Evolutionary conservation across 441 rosid species (phyloP).

Genomic region (Eugenia klotzschiana): DNA sequence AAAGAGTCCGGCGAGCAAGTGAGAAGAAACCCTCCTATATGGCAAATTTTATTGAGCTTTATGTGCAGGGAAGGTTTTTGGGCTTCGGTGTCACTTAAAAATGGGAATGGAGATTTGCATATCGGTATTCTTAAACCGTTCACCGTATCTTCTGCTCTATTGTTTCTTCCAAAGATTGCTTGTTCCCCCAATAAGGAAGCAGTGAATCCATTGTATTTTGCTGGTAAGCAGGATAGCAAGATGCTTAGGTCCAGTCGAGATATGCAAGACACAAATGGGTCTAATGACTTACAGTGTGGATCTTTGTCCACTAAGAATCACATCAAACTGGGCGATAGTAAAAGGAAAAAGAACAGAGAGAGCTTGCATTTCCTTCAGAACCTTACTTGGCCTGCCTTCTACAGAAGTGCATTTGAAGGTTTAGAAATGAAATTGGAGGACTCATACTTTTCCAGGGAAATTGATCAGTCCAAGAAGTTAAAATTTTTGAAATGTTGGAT

Average conservation of each 20-base stretch:
- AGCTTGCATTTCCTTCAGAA: slow-evolving; percentile 22
- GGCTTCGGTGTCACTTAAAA: slow-evolving; percentile 45
- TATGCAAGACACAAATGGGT: neutral
- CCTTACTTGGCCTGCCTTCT: slow-evolving; percentile 46
- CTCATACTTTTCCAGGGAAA: slow-evolving; percentile 34
- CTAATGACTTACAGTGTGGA: slow-evolving; percentile 6
- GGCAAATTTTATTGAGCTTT: slow-evolving; percentile 65
- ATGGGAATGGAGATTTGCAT: slow-evolving; percentile 19
- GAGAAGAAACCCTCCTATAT: slow-evolving; percentile 38
- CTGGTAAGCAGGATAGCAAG: slow-evolving; percentile 2
- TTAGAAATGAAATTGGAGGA: slow-evolving; percentile 44
- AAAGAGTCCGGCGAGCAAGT: slow-evolving; percentile 31
- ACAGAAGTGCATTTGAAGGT: slow-evolving; percentile 33
- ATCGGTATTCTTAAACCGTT: slow-evolving; percentile 69
- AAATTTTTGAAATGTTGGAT: slow-evolving; percentile 89
- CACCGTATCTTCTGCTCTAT: slow-evolving; percentile 46
- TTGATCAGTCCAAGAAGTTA: slow-evolving; percentile 45
- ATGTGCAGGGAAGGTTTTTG: slow-evolving; percentile 52
- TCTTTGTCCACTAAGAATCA: slow-evolving; percentile 6
- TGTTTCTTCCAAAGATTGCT: slow-evolving; percentile 25
- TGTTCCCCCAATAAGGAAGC: slow-evolving; percentile 14
- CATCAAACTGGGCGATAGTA: neutral
- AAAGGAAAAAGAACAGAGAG: slow-evolving; percentile 29
- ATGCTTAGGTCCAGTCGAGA: slow-evolving; percentile 1
- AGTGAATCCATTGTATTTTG: slow-evolving; percentile 1